Conservation (phyloP, 1,139 yeast species). For the Candida neerlandica region DNA sequence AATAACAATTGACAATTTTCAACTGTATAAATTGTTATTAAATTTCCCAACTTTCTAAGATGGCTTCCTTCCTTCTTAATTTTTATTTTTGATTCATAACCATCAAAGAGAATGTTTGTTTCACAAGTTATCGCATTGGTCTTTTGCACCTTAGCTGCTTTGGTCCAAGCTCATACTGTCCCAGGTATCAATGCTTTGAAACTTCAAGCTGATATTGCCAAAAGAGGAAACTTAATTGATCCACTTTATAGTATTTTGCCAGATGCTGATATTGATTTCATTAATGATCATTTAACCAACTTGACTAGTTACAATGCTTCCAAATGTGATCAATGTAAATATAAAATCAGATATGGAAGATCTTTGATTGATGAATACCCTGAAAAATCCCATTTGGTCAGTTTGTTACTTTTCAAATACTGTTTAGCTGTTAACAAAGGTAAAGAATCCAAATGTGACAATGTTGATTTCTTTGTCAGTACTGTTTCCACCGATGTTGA, state of each 20-base stretch:
- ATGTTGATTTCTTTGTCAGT: constrained; percentile 41
- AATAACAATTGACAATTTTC: too few species aligned
- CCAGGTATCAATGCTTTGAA: constrained; percentile 22
- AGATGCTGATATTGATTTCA: constrained; percentile 31
- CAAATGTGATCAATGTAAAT: constrained; percentile 39
- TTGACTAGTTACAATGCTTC: constrained; percentile 34
- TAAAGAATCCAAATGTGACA: constrained; percentile 36
- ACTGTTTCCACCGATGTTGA: constrained; percentile 29
- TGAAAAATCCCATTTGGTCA: constrained; percentile 37
- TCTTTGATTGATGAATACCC: constrained; percentile 31
- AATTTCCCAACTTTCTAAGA: too few species aligned
- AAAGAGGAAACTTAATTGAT: constrained; percentile 26
- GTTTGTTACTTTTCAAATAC: constrained; percentile 38
- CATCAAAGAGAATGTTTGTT: neutral
- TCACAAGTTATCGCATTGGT: neutral
- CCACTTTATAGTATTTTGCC: constrained; percentile 27
- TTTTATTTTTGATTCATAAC: too few species aligned
- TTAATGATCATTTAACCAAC: constrained; percentile 27
- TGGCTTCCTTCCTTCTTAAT: too few species aligned
- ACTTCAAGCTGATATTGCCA: constrained; percentile 22
- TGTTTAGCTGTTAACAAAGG: constrained; percentile 34
- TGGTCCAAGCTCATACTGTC: constrained; percentile 20
- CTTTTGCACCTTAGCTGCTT: constrained; percentile 6
- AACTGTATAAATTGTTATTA: too few species aligned
- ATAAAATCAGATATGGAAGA: constrained; percentile 36